A percentile compares a stretch with the other conserved stretches of the same genome.
These are phyloP conservation scores for Tubosaeta sp. DNA, from an alignment of 768 basidiomycete genomes.

Conservation along the genomic window DNA sequence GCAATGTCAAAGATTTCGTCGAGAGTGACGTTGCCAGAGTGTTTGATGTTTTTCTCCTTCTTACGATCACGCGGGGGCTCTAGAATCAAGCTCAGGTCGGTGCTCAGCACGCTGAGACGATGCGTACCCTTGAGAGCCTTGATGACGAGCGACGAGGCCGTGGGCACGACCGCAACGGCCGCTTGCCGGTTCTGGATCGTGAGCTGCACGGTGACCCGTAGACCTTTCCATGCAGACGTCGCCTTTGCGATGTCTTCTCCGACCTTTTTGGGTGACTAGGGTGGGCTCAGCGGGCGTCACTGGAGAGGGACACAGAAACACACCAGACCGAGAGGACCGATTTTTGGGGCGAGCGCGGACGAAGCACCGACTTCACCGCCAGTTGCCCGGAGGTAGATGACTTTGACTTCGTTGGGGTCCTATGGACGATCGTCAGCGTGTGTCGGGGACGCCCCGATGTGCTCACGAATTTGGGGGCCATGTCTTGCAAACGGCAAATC, in stretches of 20 bases:
- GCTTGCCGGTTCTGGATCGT: slow-evolving; percentile 99
- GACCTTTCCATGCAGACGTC: slow-evolving; percentile 97
- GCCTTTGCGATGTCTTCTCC: slow-evolving; percentile 99
- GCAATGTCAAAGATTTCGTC: slow-evolving; percentile 96
- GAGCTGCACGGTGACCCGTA: slow-evolving; percentile 97
- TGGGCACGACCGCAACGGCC: slow-evolving; percentile 91
- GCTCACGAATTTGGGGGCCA: slow-evolving; percentile 80
- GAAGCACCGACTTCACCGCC: slow-evolving; percentile 99
- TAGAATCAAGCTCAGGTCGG: slow-evolving; percentile 29
- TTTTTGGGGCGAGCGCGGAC: slow-evolving; percentile 97
- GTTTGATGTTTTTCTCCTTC: slow-evolving; percentile 99
- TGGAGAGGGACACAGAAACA: slow-evolving; percentile 29
- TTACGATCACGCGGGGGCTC: slow-evolving; percentile 99
- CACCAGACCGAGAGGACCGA: slow-evolving; percentile 99
- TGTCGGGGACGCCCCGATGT: background rate
- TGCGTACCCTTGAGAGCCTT: slow-evolving; percentile 92
- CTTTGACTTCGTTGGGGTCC: slow-evolving; percentile 98
- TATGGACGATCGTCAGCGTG: slow-evolving; percentile 29
- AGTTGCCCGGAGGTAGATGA: slow-evolving; percentile 97
- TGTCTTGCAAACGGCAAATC: slow-evolving; percentile 32
- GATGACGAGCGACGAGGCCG: slow-evolving; percentile 96
- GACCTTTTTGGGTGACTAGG: slow-evolving; percentile 98
- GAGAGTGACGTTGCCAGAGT: slow-evolving; percentile 87
- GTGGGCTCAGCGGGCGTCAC: background rate
- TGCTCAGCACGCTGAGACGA: background rate